Percentiles rank a stretch among this genome's conserved stretches.
phyloP scores from a whole-genome alignment of 2,329 filamentous ascomycete genomes.

The Didymella segeticola region DNA sequence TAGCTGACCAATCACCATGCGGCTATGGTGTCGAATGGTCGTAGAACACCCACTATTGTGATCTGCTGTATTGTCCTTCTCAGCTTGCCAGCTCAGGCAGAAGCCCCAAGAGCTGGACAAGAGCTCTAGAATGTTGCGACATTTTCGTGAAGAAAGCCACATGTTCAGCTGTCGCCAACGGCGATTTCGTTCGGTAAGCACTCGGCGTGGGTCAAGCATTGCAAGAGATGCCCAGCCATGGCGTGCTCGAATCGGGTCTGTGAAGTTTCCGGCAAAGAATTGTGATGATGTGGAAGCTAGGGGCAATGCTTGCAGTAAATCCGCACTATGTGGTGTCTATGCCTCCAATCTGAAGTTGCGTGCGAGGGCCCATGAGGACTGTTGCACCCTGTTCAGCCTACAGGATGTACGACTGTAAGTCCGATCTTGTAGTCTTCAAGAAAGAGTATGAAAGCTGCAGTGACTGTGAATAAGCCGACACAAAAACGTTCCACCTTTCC shows the following conservation, averaged over 20 bases:
- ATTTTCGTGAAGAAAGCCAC: background rate
- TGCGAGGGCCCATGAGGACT: background rate
- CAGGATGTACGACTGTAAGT: too few species aligned
- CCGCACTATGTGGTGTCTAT: too few species aligned
- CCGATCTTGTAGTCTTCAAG: too few species aligned
- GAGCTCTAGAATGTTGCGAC: background rate
- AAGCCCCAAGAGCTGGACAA: background rate
- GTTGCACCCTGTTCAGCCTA: too few species aligned
- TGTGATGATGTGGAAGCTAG: too few species aligned
- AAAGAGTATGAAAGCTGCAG: too few species aligned
- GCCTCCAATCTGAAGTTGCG: too few species aligned
- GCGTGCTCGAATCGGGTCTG: background rate
- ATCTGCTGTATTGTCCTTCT: background rate
- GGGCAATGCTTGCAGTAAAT: too few species aligned
- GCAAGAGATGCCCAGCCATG: background rate
- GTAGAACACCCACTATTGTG: background rate
- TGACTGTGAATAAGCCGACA: background rate
- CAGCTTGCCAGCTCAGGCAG: background rate
- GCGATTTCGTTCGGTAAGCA: background rate
- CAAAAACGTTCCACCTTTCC: background rate
- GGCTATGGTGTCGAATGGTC: background rate
- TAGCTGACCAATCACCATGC: too few species aligned
- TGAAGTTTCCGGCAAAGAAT: too few species aligned
- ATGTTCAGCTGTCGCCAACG: background rate
- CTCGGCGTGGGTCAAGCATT: background rate